A percentile compares a stretch with the other conserved stretches of the same genome.
phyloP scores from a whole-genome alignment of 2,329 filamentous ascomycete species.

The Calonectria hawksworthii region DNA sequence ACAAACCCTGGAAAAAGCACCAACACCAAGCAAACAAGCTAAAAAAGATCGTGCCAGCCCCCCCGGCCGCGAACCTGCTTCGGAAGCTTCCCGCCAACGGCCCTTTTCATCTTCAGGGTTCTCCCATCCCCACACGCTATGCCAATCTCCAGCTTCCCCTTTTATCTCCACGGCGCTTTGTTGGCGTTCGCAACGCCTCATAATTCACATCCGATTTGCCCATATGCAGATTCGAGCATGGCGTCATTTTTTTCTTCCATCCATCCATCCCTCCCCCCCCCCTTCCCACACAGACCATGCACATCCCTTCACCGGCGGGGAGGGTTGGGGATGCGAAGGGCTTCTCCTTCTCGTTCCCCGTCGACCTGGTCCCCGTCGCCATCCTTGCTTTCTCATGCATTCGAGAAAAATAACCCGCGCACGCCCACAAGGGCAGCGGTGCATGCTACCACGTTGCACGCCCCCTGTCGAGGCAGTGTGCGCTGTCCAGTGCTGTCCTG shows the following conservation, averaged over 20 bases:
- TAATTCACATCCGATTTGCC: constrained; percentile 8
- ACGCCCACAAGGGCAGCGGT: not conserved
- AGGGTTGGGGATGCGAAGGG: not conserved
- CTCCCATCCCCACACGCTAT: constrained; percentile 22
- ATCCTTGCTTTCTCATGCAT: not conserved
- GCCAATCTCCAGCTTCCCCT: constrained; percentile 18
- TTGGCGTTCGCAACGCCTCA: constrained; percentile 27
- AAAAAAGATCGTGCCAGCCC: constrained; percentile 23
- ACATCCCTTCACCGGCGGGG: not conserved
- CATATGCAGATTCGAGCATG: constrained; percentile 2
- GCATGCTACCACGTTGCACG: not conserved
- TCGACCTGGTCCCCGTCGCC: constrained; percentile 19
- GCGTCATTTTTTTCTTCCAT: constrained; percentile 8
- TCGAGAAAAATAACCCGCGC: not conserved
- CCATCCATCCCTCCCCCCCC: not conserved
- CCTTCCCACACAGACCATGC: not conserved
- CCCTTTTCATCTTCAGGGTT: not conserved
- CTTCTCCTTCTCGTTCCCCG: constrained; percentile 12
- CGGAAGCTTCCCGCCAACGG: constrained; percentile 39
- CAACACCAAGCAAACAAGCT: constrained; percentile 2
- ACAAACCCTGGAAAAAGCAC: not conserved
- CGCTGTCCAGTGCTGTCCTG: too few relatives aligned
- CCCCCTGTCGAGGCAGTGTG: not conserved
- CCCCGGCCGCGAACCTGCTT: constrained; percentile 40
- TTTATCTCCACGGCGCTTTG: constrained; percentile 13